phyloP scores from a whole-genome alignment of 139 green algal species.

The Raphidocelis subcapitata region DNA sequence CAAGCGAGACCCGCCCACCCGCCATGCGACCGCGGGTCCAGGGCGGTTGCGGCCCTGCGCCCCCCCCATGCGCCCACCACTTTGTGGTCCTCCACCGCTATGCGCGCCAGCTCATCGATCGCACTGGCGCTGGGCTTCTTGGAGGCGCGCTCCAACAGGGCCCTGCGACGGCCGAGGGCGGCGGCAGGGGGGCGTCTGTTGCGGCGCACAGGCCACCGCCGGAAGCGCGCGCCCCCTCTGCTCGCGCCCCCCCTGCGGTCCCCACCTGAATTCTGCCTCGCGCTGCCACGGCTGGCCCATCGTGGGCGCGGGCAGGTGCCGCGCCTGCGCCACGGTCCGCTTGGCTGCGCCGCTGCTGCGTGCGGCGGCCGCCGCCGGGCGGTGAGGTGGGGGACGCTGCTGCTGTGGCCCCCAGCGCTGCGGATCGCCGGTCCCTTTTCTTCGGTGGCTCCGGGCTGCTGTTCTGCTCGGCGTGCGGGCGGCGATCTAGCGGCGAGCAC shows the following conservation, averaged over 20 bases:
- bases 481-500: no score
- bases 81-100: constrained; percentile 46
- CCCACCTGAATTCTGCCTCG: constrained; percentile 48
- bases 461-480: no score
- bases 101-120: constrained; percentile 29
- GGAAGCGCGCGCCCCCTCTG: no score
- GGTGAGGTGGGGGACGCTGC: no score
- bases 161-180: neutral
- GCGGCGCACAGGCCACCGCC: no score
- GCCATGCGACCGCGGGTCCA: neutral
- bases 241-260: no score
- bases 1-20: neutral
- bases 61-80: constrained; percentile 15
- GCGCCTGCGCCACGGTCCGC: neutral
- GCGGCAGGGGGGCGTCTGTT: no score
- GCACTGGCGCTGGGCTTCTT: constrained; percentile 30
- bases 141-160: constrained; percentile 30
- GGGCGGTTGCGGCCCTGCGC: no score
- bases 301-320: neutral
- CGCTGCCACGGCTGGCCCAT: constrained; percentile 6
- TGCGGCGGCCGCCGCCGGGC: no score
- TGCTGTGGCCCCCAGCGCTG: no score
- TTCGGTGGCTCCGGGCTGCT: no score
- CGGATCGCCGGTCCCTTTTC: no score
- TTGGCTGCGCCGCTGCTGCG: neutral